A percentile compares a stretch with the other conserved stretches of the same genome.
Evolutionary conservation across 2,329 filamentous ascomycete species (phyloP).

Genomic region (Alternaria consortialis): DNA sequence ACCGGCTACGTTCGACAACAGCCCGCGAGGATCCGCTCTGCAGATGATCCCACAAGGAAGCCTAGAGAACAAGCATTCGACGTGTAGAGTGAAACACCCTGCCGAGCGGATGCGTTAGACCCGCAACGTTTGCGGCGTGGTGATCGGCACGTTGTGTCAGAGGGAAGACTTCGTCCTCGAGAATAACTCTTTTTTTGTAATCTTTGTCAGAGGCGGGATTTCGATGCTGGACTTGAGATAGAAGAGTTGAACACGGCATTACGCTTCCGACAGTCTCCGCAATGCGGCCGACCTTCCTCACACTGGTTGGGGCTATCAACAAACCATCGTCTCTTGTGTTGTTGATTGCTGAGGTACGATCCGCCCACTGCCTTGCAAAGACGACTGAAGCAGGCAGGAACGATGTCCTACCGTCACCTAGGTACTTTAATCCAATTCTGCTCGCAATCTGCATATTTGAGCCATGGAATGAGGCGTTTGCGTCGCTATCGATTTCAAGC

Average conservation of each 20-base stretch:
- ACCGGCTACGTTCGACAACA: slow-evolving; percentile 37
- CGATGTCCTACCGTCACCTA: not conserved
- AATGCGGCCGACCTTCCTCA: slow-evolving; percentile 31
- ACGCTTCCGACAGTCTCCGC: slow-evolving; percentile 26
- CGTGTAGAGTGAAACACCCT: slow-evolving; percentile 29
- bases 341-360: not conserved
- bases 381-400: not conserved
- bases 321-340: not conserved
- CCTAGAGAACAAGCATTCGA: slow-evolving; percentile 36
- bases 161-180: slow-evolving; percentile 11
- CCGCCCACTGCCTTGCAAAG: not conserved
- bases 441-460: not conserved
- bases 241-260: slow-evolving; percentile 31
- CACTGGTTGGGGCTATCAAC: slow-evolving; percentile 25
- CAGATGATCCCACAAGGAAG: slow-evolving; percentile 36
- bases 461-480: too few relatives aligned
- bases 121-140: slow-evolving; percentile 1
- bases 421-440: not conserved
- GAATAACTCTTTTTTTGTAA: not conserved
- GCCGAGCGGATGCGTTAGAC: slow-evolving; percentile 11
- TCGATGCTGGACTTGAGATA: slow-evolving; percentile 17
- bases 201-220: not conserved
- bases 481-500: not conserved
- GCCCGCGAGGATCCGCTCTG: slow-evolving; percentile 23
- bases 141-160: not conserved